Evolutionary conservation across 305 asterid genomes (phyloP).

Genomic region (Withania somnifera): DNA sequence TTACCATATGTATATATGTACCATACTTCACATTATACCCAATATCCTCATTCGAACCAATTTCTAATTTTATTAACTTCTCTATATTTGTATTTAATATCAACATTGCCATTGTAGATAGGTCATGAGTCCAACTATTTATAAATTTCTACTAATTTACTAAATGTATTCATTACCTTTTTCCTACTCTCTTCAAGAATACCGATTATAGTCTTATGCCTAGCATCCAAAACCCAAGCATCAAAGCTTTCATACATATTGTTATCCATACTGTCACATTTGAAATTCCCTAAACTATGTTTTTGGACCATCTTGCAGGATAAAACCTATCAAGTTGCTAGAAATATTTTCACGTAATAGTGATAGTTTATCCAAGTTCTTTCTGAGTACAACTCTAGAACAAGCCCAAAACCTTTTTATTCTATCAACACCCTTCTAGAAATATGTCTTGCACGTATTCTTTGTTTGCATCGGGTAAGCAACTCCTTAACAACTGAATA

Average conservation of each 20-base stretch:
- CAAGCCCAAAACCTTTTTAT: not conserved
- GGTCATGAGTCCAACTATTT: not conserved
- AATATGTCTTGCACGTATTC: not conserved
- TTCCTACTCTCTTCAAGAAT: not conserved
- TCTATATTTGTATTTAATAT: not conserved
- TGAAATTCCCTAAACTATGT: not conserved
- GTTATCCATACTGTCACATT: not conserved
- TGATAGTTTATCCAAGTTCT: not conserved
- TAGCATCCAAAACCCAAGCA: not conserved
- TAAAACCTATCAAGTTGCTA: not conserved
- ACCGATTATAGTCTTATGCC: not conserved
- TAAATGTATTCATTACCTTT: not conserved
- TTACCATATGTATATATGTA: not conserved
- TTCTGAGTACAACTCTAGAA: not conserved
- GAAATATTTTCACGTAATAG: not conserved
- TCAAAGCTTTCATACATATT: not conserved
- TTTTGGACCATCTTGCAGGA: not conserved
- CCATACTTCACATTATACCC: not conserved
- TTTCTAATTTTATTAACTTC: not conserved
- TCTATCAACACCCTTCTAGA: not conserved
- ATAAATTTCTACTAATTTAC: not conserved
- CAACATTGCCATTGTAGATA: not conserved
- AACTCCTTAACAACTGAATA: not conserved
- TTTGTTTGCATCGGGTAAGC: not conserved
- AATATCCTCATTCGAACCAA: not conserved